These are phyloP conservation scores for Rhododendron simsii DNA, from an alignment of 148 eudicot species.

Conservation along the genomic window DNA sequence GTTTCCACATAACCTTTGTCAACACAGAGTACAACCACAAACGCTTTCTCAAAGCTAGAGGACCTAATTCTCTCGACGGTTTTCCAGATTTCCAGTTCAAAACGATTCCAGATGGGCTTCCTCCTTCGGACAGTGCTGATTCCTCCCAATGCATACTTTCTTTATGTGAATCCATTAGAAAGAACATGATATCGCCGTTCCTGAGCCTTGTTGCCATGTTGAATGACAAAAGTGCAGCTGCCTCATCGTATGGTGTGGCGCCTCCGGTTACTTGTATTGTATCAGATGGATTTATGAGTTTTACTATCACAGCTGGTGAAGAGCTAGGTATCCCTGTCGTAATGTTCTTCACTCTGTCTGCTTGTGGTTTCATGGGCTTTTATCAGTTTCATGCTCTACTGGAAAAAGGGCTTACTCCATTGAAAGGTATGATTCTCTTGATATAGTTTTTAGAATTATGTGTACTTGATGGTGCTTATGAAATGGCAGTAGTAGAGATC, in stretches of 20 bases:
- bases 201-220: neutral
- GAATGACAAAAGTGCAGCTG: neutral
- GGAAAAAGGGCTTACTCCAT: constrained; percentile 6
- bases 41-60: constrained; percentile 8
- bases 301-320: constrained; percentile 13
- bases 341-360: constrained; percentile 17
- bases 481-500: neutral
- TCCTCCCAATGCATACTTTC: constrained; percentile 2
- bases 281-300: constrained; percentile 19
- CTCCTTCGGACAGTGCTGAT: neutral
- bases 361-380: constrained; percentile 21
- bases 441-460: neutral
- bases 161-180: neutral
- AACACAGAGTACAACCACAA: constrained; percentile 17
- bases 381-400: constrained; percentile 10
- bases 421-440: constrained; percentile 5
- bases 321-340: constrained; percentile 18
- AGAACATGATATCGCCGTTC: constrained; percentile 8
- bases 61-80: neutral
- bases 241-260: neutral
- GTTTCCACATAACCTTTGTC: constrained; percentile 15
- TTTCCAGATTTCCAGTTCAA: constrained; percentile 14
- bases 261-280: constrained; percentile 21
- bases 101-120: constrained; percentile 21
- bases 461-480: neutral